Conservation (phyloP, 495 filamentous ascomycete species). For the Daldinia decipiens region DNA sequence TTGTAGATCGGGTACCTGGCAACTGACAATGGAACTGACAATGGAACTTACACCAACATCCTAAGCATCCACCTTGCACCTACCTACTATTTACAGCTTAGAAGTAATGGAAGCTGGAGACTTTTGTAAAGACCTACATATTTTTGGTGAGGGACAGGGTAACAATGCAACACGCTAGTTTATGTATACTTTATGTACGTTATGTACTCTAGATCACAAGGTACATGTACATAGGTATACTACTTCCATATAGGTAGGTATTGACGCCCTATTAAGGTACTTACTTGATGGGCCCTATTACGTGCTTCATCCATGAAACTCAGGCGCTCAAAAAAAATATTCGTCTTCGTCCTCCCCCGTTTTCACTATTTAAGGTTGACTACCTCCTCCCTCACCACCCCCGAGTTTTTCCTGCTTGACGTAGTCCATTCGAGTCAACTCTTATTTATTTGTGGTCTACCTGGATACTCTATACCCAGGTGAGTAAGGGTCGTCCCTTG, state of each 20-base stretch:
- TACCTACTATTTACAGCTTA: conserved; percentile 38
- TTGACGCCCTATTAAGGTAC: conserved; percentile 44
- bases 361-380: conserved; percentile 41
- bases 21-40: conserved; percentile 3
- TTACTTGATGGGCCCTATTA: conserved; percentile 43
- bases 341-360: conserved; percentile 39
- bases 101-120: conserved; percentile 23
- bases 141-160: conserved; percentile 26
- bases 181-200: background rate
- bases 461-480: conserved; percentile 1
- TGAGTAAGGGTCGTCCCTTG: background rate
- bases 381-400: conserved; percentile 22
- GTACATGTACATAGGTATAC: conserved; percentile 7
- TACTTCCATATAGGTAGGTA: too few species aligned
- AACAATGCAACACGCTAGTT: conserved; percentile 32
- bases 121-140: conserved; percentile 16
- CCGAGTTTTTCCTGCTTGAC: conserved; percentile 21
- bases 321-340: conserved; percentile 32
- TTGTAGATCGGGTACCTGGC: conserved; percentile 44
- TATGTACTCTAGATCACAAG: conserved; percentile 11
- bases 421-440: conserved; percentile 29
- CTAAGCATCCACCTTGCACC: conserved; percentile 24
- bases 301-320: conserved; percentile 43
- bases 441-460: conserved; percentile 2
- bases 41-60: conserved; percentile 5